These are phyloP conservation scores for Neoboletus magnificus DNA, from an alignment of 768 basidiomycete genomes.

Conservation along the genomic window DNA sequence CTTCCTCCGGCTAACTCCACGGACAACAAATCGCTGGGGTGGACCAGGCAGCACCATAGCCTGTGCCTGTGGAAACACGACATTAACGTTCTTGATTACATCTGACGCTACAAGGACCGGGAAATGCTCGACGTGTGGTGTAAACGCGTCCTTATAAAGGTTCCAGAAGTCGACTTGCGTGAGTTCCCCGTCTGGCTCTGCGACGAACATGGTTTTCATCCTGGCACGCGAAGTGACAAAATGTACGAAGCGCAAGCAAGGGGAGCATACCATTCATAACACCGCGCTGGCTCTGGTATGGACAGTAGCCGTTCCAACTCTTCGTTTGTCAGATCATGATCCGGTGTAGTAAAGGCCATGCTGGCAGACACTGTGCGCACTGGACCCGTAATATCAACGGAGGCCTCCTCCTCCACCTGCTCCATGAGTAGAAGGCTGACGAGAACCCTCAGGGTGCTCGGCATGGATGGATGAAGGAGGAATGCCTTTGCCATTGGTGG, in stretches of 20 bases:
- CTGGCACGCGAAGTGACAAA: conserved; percentile 39
- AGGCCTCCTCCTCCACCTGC: conserved; percentile 66
- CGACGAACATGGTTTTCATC: conserved; percentile 89
- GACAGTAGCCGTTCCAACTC: conserved; percentile 59
- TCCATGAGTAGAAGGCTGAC: conserved; percentile 66
- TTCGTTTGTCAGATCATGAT: conserved; percentile 68
- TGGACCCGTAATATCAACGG: conserved; percentile 57
- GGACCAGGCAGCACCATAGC: conserved; percentile 81
- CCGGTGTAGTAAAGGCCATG: conserved; percentile 42
- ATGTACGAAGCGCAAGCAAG: neutral
- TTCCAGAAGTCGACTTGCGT: conserved; percentile 97
- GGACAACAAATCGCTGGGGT: conserved; percentile 79
- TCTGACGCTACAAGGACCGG: conserved; percentile 81
- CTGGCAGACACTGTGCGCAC: conserved; percentile 59
- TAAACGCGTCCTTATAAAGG: conserved; percentile 83
- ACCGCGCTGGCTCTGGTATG: conserved; percentile 71
- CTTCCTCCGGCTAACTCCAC: conserved; percentile 73
- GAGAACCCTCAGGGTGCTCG: conserved; percentile 63
- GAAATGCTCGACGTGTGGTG: conserved; percentile 52
- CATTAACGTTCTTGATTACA: conserved; percentile 88
- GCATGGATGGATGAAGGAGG: conserved; percentile 66
- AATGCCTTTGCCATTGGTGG: conserved; percentile 76
- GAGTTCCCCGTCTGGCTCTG: conserved; percentile 72
- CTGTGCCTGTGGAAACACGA: conserved; percentile 80
- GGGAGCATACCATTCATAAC: conserved; percentile 69